Evolutionary conservation across 495 filamentous ascomycete species (phyloP), one percentile per base, ranked within the genome.

Genomic region (Thermochaetoides thermophila): DNA sequence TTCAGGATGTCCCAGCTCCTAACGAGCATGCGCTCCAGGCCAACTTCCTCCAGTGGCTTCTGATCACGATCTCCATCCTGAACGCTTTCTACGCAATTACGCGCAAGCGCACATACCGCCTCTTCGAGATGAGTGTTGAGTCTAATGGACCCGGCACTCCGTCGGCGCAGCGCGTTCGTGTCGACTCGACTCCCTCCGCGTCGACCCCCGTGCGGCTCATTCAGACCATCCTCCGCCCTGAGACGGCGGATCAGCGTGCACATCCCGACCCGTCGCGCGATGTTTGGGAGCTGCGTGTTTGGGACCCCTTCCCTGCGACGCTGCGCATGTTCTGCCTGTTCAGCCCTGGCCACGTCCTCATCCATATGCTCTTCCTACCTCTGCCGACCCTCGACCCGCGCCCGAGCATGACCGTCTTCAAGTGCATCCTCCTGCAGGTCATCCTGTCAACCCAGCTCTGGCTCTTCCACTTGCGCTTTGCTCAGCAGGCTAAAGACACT

Each of bases 211-310:
- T 96, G 16, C 77, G 79, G 22, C 76, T 84, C 30, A 56, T 95
- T 27, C 71, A 73, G 11, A 73, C 66, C 37, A 64, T 84, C 29
- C 59, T 94, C 24, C 45, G 51, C 1, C 46, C 57, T 35, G 60
- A 61, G 27, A 69, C 62, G 29, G 83, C 81, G 10, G 73, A 83
- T 35, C 71, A 76, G 31, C 73, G 85, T 49, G 76, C 84, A 11
- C 81, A 93, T 52, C 85, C 87, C 1, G 79, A 92, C 61, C 69
- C 74, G 26, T 71, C 74, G 15, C 68, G 78, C 3, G 89, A 97
- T 56, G 89, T 97, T 15, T 96, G 91, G 91, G 85, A 97, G 56
- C 52, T 97, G 33, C 70, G 76, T 0, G 69, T 96, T 11, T 97
- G 89, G 89, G 85, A 96, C 46, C 89, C 89, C 10, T 64, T 81